Conservation (phyloP, 2,329 filamentous ascomycete species). For the Ophiostoma pallidulum region DNA sequence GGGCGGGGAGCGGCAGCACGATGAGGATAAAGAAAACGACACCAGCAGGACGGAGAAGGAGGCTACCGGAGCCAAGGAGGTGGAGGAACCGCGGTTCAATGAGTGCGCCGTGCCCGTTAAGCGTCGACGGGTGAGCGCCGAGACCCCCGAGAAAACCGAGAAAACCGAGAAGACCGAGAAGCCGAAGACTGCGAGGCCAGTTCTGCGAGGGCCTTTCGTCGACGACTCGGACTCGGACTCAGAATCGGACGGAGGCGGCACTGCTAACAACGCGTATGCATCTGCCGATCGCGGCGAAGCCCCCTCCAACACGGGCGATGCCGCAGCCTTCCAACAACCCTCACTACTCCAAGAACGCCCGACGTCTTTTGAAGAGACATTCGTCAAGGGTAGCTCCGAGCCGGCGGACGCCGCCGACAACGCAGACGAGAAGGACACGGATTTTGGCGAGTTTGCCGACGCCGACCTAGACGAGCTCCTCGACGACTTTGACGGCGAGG, state of each 20-base stretch:
- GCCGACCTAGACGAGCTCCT: slow-evolving; percentile 44
- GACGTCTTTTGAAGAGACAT: slow-evolving; percentile 10
- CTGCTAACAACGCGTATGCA: neutral
- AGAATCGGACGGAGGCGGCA: neutral
- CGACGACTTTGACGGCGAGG: slow-evolving; percentile 31
- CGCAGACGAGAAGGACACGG: slow-evolving; percentile 20
- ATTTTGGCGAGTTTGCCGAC: slow-evolving; percentile 24
- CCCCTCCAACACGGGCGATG: too few species aligned
- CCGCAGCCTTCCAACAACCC: too few species aligned
- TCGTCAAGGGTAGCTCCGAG: neutral
- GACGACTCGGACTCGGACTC: slow-evolving; percentile 34
- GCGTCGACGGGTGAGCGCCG: neutral
- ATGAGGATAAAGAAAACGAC: neutral
- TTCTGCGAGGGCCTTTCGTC: slow-evolving; percentile 50
- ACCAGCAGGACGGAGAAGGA: neutral
- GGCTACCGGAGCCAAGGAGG: neutral
- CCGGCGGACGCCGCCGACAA: slow-evolving; percentile 9
- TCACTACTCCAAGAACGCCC: neutral
- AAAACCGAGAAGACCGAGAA: too few species aligned
- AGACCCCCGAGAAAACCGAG: too few species aligned
- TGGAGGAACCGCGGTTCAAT: neutral
- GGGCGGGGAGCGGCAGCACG: neutral
- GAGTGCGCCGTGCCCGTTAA: slow-evolving; percentile 7
- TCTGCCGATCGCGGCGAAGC: too few species aligned
- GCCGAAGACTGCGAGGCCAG: slow-evolving; percentile 19